These are phyloP conservation scores for Fraxinus angustifolia DNA, from an alignment of 305 asterid species.

Conservation along the genomic window DNA sequence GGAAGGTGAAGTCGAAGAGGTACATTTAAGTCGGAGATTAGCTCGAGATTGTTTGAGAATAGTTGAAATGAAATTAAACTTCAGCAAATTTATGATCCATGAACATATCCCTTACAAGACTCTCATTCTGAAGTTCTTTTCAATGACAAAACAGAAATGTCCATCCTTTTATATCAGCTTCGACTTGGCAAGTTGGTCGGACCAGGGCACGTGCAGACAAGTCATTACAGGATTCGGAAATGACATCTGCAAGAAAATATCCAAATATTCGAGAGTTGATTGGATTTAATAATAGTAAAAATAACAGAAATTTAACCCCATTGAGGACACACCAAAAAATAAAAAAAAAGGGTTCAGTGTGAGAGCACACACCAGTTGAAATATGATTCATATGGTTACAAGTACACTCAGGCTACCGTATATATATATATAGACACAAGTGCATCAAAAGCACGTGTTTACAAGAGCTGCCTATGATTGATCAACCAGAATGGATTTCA, in stretches of 20 bases:
- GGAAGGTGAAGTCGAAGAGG: not conserved
- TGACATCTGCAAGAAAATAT: constrained; percentile 58
- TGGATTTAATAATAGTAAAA: not conserved
- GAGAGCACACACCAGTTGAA: not conserved
- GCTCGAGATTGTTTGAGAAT: not conserved
- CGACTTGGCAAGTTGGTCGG: not conserved
- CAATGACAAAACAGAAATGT: not conserved
- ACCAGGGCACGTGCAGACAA: not conserved
- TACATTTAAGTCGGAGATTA: not conserved
- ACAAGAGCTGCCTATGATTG: not conserved
- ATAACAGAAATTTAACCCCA: not conserved
- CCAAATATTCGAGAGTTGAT: not conserved
- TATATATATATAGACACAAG: not conserved
- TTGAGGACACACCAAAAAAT: not conserved
- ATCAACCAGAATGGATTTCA: not conserved
- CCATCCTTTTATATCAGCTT: not conserved
- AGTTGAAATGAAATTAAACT: not conserved
- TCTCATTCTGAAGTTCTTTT: not conserved
- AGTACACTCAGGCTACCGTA: not conserved
- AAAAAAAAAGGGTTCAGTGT: not conserved
- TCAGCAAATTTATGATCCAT: not conserved
- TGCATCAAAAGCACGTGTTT: not conserved
- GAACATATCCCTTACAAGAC: not conserved
- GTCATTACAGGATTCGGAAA: constrained; percentile 53
- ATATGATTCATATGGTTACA: not conserved